phyloP scores from a whole-genome alignment of 345 rosid species.

The Pseudoturritis turrita region DNA sequence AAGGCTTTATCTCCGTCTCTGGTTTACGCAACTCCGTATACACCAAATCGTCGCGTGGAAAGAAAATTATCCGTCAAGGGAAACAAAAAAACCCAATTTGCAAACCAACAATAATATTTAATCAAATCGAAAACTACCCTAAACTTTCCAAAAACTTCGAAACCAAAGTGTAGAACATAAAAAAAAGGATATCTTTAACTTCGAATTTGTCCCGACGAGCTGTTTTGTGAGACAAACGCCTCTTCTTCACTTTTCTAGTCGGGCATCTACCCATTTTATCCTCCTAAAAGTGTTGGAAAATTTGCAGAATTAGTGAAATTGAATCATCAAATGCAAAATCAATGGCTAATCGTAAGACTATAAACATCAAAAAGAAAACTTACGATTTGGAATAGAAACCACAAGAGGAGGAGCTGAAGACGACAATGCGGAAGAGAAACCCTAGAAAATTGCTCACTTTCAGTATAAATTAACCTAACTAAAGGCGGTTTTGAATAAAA shows the following conservation, averaged over 20 bases:
- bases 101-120: not conserved
- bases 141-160: not conserved
- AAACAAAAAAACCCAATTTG: not conserved
- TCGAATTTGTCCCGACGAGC: conserved; percentile 83
- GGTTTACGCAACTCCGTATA: conserved; percentile 73
- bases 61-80: conserved; percentile 35
- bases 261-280: conserved; percentile 64
- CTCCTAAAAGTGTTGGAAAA: not conserved
- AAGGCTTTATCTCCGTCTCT: conserved; percentile 43
- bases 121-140: not conserved
- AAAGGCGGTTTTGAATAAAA: not conserved
- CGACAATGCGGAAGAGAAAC: conserved; percentile 19
- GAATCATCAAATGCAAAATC: not conserved
- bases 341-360: not conserved
- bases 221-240: conserved; percentile 85
- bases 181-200: conserved; percentile 71
- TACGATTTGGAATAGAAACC: conserved; percentile 16
- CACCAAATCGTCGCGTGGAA: conserved; percentile 77
- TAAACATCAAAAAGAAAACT: not conserved
- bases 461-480: conserved; percentile 2
- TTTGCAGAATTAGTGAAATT: not conserved
- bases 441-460: not conserved
- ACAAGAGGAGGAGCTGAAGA: not conserved
- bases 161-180: not conserved
- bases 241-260: conserved; percentile 87